Percentiles rank a stretch among this genome's conserved stretches.
These are phyloP conservation scores for Pilobolus umbonatus DNA, from an alignment of 192 early-diverging fungal genomes.

Conservation along the genomic window DNA sequence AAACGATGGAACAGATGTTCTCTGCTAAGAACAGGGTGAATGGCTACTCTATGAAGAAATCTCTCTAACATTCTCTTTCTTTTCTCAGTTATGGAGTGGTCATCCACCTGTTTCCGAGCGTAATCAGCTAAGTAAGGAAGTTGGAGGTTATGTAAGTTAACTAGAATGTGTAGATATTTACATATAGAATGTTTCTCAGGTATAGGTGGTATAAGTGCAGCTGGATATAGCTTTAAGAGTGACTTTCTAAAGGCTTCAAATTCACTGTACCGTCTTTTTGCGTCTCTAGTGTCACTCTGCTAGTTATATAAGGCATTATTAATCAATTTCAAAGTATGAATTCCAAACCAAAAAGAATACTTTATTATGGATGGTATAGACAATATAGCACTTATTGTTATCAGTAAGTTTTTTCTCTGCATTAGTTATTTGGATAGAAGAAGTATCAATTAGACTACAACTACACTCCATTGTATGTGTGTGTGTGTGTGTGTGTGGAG, in stretches of 20 bases:
- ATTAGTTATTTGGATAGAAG: no score
- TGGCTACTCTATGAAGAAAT: conserved; percentile 84
- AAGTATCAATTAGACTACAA: no score
- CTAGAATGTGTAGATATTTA: conserved; percentile 28
- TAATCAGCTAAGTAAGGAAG: conserved; percentile 41
- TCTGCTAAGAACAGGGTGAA: conserved; percentile 77
- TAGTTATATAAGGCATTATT: no score
- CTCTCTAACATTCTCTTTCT: conserved; percentile 87
- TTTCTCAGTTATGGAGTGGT: conserved; percentile 78
- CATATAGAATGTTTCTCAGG: conserved; percentile 93
- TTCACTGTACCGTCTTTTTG: conserved; percentile 78
- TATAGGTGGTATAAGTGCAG: conserved; percentile 85
- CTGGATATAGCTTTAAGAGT: conserved; percentile 75
- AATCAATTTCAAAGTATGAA: no score
- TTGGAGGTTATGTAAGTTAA: neutral
- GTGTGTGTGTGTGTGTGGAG: no score
- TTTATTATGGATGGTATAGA: no score
- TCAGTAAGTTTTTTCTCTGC: no score
- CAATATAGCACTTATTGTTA: no score
- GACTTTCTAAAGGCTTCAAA: conserved; percentile 84
- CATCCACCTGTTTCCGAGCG: conserved; percentile 79
- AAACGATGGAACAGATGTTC: conserved; percentile 91
- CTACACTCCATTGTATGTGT: no score
- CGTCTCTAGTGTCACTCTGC: neutral
- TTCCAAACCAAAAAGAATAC: no score